phyloP scores from a whole-genome alignment of 1,284 basidiomycete genomes.

The Fistulinella cinereoalba region DNA sequence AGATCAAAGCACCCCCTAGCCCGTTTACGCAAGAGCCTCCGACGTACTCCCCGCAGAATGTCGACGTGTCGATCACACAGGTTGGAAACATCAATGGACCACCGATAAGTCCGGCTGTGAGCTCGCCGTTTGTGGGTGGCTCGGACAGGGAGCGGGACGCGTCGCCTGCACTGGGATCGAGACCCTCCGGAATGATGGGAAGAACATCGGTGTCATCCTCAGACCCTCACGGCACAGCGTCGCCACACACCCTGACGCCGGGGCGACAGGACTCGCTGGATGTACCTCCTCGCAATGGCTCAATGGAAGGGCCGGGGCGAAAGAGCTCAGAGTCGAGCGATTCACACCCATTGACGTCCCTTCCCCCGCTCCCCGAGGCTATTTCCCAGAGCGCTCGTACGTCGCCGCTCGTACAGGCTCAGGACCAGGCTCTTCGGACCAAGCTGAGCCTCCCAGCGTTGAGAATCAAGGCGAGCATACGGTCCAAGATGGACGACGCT shows the following conservation, averaged over 20 bases:
- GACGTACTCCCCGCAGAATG: slow-evolving; percentile 1
- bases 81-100: neutral
- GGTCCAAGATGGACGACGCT: slow-evolving; percentile 28
- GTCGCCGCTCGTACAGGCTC: slow-evolving; percentile 21
- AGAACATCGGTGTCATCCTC: slow-evolving; percentile 13
- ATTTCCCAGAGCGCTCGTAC: slow-evolving; percentile 19
- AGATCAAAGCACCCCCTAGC: slow-evolving; percentile 7
- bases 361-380: slow-evolving; percentile 19
- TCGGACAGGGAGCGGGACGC: slow-evolving; percentile 21
- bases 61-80: neutral
- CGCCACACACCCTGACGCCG: slow-evolving; percentile 12
- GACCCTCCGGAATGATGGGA: neutral
- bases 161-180: slow-evolving; percentile 5
- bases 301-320: slow-evolving; percentile 21
- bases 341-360: slow-evolving; percentile 25
- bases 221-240: slow-evolving; percentile 8
- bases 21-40: slow-evolving; percentile 17
- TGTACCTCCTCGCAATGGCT: slow-evolving; percentile 9
- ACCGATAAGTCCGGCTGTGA: slow-evolving; percentile 12
- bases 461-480: slow-evolving; percentile 21
- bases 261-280: slow-evolving; percentile 20
- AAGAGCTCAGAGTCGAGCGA: slow-evolving; percentile 28
- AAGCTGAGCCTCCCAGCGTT: slow-evolving; percentile 33
- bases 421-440: slow-evolving; percentile 21
- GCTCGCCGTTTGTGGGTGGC: slow-evolving; percentile 9